Evolutionary conservation across 768 basidiomycete species (phyloP), one percentile per base, ranked within the genome.

Genomic region (Leccinum incarnatum): DNA sequence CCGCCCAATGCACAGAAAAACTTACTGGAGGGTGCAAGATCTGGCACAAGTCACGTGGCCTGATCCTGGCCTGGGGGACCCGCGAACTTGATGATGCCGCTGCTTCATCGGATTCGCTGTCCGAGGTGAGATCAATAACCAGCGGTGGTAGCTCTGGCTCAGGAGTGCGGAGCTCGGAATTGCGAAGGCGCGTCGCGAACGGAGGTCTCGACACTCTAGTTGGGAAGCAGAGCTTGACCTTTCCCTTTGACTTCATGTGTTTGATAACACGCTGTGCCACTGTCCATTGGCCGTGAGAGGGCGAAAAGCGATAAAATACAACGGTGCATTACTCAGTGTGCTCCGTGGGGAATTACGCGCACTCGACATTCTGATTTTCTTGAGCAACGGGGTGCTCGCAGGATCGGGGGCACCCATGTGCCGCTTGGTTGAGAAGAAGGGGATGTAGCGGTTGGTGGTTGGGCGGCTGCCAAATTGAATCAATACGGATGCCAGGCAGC

Each of bases 261-360:
- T 56, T 62, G 32, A 70, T 71, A n/a, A 69, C 56, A 30, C 56
- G 65, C 21, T 62, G 65, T 12, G 70, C 67, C 69, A 71, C 69
- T 71, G 25, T 55, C 27, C 49, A 45, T 42, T 21, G 15, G 2
- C 47, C 40, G 46, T 69, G 53, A 62, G 61, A 32, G 27, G 55
- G 29, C 25, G n/a, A 1, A 54, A 50, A 25, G 17, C 2, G 12
- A 7, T 5, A 45, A 42, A 12, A n/a, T 23, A 51, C 2, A 53
- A 40, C 10, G 37, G 25, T 8, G 17, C 30, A 47, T 61, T 62
- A 73, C 69, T 73, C 40, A 67, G 51, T 12, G 62, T 55, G n/a
- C 58, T 59, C 25, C 57, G 62, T 8, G 65, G 58, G 11, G 58
- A 60, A 49, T 59, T 55, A 54, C 58, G 58, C 19, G 62, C n/a